Conservation (phyloP, 2,329 filamentous ascomycete genomes). For the Bimuria novae-zelandiae region DNA sequence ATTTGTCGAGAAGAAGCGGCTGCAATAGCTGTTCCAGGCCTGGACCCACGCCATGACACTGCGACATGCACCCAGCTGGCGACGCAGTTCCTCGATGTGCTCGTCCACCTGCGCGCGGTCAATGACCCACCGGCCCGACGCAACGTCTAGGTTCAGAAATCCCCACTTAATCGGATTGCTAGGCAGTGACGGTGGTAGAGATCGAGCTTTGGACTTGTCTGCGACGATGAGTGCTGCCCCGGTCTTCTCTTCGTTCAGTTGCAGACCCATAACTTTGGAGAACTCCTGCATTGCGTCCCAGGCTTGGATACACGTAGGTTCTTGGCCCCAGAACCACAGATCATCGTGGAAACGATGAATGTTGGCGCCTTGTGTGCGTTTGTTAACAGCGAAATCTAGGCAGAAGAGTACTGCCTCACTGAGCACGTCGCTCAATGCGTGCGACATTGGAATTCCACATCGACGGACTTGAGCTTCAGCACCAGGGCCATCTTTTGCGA, state of each 20-base stretch:
- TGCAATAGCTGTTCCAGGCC: slow-evolving; percentile 64
- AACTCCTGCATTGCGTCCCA: slow-evolving; percentile 65
- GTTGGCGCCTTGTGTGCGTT: slow-evolving; percentile 57
- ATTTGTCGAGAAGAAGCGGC: slow-evolving; percentile 62
- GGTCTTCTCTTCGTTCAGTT: slow-evolving; percentile 63
- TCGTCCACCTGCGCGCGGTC: slow-evolving; percentile 62
- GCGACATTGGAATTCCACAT: slow-evolving; percentile 64
- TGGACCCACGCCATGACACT: slow-evolving; percentile 64
- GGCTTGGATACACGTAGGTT: slow-evolving; percentile 58
- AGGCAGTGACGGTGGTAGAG: slow-evolving; percentile 49
- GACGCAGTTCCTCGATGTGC: slow-evolving; percentile 63
- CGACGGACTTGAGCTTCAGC: slow-evolving; percentile 53
- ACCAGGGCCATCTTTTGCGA: slow-evolving; percentile 58
- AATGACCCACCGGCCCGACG: slow-evolving; percentile 61
- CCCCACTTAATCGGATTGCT: slow-evolving; percentile 62
- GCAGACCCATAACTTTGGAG: slow-evolving; percentile 58
- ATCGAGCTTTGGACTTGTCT: slow-evolving; percentile 24
- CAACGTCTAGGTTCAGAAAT: slow-evolving; percentile 61
- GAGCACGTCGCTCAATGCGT: slow-evolving; percentile 63
- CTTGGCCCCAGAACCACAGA: slow-evolving; percentile 69
- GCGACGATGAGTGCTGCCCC: slow-evolving; percentile 54
- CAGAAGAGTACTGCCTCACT: slow-evolving; percentile 67
- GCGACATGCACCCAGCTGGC: slow-evolving; percentile 60
- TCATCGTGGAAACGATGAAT: slow-evolving; percentile 68
- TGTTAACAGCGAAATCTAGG: slow-evolving; percentile 68